These are phyloP conservation scores for Sporothrix schenckii DNA, from an alignment of 2,329 filamentous ascomycete genomes.

Conservation along the genomic window DNA sequence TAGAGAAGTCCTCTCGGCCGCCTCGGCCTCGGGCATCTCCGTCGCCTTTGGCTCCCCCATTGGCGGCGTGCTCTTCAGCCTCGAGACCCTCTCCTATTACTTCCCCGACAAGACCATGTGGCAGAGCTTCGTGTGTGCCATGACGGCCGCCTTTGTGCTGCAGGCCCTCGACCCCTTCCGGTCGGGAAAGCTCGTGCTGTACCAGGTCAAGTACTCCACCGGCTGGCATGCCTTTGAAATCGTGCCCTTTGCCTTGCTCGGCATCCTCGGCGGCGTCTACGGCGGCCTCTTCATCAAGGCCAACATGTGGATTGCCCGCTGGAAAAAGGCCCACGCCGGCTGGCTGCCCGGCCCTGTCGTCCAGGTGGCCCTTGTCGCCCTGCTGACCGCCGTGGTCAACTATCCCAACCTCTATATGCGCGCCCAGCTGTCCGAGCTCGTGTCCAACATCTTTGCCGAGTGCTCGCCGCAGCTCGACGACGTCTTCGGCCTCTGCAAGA, in stretches of 20 bases:
- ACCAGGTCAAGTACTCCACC: slow-evolving; percentile 89
- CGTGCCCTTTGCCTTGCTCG: slow-evolving; percentile 81
- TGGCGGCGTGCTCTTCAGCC: slow-evolving; percentile 89
- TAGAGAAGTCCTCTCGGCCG: slow-evolving; percentile 88
- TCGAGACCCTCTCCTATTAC: slow-evolving; percentile 97
- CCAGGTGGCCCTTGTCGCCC: slow-evolving; percentile 78
- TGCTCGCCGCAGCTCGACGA: slow-evolving; percentile 82
- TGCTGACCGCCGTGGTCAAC: slow-evolving; percentile 85
- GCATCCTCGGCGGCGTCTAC: slow-evolving; percentile 88
- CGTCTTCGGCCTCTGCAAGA: slow-evolving; percentile 87
- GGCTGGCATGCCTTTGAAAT: slow-evolving; percentile 96
- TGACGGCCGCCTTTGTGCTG: slow-evolving; percentile 94
- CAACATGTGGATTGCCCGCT: slow-evolving; percentile 83
- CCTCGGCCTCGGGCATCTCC: slow-evolving; percentile 88
- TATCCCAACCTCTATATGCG: slow-evolving; percentile 97
- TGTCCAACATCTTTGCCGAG: slow-evolving; percentile 89
- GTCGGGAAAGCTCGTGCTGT: slow-evolving; percentile 92
- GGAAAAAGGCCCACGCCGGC: slow-evolving; percentile 66
- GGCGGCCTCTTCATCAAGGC: slow-evolving; percentile 92
- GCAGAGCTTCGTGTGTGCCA: slow-evolving; percentile 98
- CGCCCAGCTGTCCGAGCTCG: slow-evolving; percentile 85
- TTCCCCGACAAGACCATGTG: slow-evolving; percentile 99
- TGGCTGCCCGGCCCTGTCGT: slow-evolving; percentile 72
- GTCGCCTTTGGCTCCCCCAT: slow-evolving; percentile 94
- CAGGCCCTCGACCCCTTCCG: slow-evolving; percentile 94